These are phyloP conservation scores for Penicillium capsulatum DNA, from an alignment of 2,329 filamentous ascomycete genomes.

Conservation along the genomic window DNA sequence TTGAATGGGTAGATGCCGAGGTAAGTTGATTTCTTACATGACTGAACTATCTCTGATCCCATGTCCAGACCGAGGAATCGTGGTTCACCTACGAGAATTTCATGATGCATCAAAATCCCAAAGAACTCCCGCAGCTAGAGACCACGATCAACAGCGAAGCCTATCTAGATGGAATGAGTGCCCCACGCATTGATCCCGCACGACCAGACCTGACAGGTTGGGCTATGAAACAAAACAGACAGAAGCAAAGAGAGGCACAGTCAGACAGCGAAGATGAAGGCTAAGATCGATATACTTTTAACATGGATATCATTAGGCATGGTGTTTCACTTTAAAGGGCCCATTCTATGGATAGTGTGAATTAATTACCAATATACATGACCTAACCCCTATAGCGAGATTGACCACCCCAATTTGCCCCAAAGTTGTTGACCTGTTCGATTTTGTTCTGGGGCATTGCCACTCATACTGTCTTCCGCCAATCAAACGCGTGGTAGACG, in stretches of 20 bases:
- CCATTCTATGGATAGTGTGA: too few relatives aligned
- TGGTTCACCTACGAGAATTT: conserved; percentile 73
- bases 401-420: not conserved
- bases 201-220: conserved; percentile 42
- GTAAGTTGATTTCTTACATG: conserved; percentile 22
- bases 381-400: too few relatives aligned
- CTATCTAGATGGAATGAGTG: conserved; percentile 62
- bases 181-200: conserved; percentile 47
- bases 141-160: conserved; percentile 55
- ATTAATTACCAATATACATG: too few relatives aligned
- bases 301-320: not conserved
- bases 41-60: conserved; percentile 1
- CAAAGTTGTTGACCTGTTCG: too few relatives aligned
- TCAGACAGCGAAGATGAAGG: conserved; percentile 20
- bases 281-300: not conserved
- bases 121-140: conserved; percentile 47
- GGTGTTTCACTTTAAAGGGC: not conserved
- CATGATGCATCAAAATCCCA: conserved; percentile 55
- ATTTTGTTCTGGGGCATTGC: not conserved
- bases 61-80: conserved; percentile 56
- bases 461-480: conserved; percentile 3
- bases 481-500: conserved; percentile 5
- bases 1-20: conserved; percentile 59
- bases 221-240: conserved; percentile 43
- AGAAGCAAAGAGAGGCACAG: conserved; percentile 28